Evolutionary conservation across 371 early-diverging fungal species (phyloP).

Genomic region (Furculomyces boomerangus): DNA sequence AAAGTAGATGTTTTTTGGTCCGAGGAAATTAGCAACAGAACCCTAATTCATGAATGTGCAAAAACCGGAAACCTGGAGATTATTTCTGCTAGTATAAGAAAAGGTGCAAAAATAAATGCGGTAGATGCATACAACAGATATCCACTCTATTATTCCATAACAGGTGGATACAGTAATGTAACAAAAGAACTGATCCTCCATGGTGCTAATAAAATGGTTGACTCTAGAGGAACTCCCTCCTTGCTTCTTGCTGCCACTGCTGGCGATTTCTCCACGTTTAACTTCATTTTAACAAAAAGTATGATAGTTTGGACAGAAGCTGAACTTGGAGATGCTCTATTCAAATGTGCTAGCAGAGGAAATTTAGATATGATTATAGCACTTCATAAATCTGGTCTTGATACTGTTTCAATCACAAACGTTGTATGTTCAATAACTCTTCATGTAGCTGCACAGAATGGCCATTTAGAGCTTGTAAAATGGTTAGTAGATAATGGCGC

Average conservation of each 20-base stretch:
- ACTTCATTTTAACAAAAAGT: background rate
- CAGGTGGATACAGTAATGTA: constrained; percentile 65
- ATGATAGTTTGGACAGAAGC: background rate
- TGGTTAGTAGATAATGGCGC: constrained; percentile 54
- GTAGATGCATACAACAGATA: constrained; percentile 74
- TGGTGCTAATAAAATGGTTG: constrained; percentile 24
- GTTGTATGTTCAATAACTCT: constrained; percentile 64
- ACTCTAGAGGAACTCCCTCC: background rate
- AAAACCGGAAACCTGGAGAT: constrained; percentile 27
- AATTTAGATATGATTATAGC: constrained; percentile 63
- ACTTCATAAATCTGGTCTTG: constrained; percentile 43
- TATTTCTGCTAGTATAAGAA: constrained; percentile 8
- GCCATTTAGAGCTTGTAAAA: constrained; percentile 50
- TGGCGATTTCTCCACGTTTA: background rate
- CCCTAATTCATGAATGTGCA: constrained; percentile 74
- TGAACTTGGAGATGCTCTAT: background rate
- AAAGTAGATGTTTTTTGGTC: constrained; percentile 8
- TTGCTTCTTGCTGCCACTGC: background rate
- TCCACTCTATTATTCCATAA: constrained; percentile 80
- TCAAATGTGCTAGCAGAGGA: constrained; percentile 69
- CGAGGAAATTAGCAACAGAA: constrained; percentile 86
- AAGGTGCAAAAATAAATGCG: constrained; percentile 42
- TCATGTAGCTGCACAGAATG: constrained; percentile 76
- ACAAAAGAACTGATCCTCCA: constrained; percentile 39
- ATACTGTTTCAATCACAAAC: background rate